Percentiles rank a stretch among this genome's conserved stretches.
Conservation (phyloP, 1,284 basidiomycete species). For the Apiotrichum veenhuisii region DNA sequence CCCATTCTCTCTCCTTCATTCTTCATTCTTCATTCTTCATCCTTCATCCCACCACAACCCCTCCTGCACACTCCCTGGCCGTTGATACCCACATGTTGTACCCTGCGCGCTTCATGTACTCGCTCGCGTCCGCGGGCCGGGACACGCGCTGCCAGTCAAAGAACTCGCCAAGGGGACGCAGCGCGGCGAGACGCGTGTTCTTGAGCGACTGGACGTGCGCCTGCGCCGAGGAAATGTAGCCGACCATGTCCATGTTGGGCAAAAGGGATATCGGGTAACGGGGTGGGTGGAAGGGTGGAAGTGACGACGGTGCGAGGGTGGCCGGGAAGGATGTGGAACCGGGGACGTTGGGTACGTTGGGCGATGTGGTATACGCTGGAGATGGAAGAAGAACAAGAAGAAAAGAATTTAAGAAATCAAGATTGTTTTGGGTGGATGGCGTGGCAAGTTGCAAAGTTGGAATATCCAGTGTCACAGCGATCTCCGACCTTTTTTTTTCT, state of each 20-base stretch:
- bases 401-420: too few relatives aligned
- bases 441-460: too few relatives aligned
- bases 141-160: slow-evolving; percentile 88
- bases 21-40: neutral
- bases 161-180: slow-evolving; percentile 69
- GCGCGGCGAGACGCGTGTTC: slow-evolving; percentile 77
- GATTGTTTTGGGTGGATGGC: too few relatives aligned
- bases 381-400: too few relatives aligned
- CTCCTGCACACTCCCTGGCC: too few relatives aligned
- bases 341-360: too few relatives aligned
- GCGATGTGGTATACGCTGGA: too few relatives aligned
- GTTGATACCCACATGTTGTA: slow-evolving; percentile 39
- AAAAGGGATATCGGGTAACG: neutral
- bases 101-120: slow-evolving; percentile 48
- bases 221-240: slow-evolving; percentile 56
- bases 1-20: slow-evolving; percentile 53
- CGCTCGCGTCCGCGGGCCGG: slow-evolving; percentile 60
- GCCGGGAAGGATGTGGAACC: too few relatives aligned
- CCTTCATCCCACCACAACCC: neutral
- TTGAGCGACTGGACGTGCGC: slow-evolving; percentile 70
- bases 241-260: slow-evolving; percentile 37
- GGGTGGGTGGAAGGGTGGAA: too few relatives aligned
- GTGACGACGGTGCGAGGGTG: too few relatives aligned
- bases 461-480: too few relatives aligned
- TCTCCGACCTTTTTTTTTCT: too few relatives aligned